These are phyloP conservation scores for Lecanicillium sp. DNA, from an alignment of 2,329 filamentous ascomycete genomes.

Conservation along the genomic window DNA sequence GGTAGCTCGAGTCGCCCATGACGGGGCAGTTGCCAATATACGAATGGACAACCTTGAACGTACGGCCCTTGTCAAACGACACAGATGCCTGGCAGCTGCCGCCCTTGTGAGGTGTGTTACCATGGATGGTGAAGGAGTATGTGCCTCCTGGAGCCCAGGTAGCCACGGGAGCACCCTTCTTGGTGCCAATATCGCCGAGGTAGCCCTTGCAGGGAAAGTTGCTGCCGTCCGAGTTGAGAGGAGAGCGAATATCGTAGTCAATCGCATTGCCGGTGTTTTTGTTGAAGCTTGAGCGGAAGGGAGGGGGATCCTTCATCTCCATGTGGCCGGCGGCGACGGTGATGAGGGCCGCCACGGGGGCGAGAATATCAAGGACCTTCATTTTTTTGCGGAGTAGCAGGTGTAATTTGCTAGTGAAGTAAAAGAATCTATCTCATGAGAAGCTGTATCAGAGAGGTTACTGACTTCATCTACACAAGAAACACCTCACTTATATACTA, in stretches of 20 bases:
- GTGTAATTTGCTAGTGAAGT: too few relatives aligned
- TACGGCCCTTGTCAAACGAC: constrained; percentile 51
- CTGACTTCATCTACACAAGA: too few relatives aligned
- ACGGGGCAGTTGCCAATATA: constrained; percentile 28
- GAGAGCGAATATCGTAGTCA: constrained; percentile 50
- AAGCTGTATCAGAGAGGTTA: too few relatives aligned
- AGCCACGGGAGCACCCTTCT: constrained; percentile 33
- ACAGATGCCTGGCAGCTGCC: constrained; percentile 58
- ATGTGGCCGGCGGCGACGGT: constrained; percentile 17
- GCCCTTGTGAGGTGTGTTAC: constrained; percentile 45
- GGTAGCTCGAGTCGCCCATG: constrained; percentile 30
- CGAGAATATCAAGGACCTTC: constrained; percentile 2
- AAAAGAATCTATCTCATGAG: too few relatives aligned
- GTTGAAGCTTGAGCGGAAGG: constrained; percentile 20
- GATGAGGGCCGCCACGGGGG: constrained; percentile 3
- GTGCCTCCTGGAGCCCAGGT: constrained; percentile 43
- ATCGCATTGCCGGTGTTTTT: constrained; percentile 25
- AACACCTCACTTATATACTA: background rate
- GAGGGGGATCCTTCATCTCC: constrained; percentile 20
- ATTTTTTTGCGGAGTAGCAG: constrained; percentile 2
- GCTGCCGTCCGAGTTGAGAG: constrained; percentile 41
- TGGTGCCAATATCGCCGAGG: constrained; percentile 15
- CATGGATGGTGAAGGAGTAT: constrained; percentile 47
- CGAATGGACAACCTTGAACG: constrained; percentile 44
- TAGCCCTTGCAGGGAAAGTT: constrained; percentile 56